These are phyloP conservation scores for Macrocybe gigantea DNA, from an alignment of 768 basidiomycete species.

Conservation along the genomic window DNA sequence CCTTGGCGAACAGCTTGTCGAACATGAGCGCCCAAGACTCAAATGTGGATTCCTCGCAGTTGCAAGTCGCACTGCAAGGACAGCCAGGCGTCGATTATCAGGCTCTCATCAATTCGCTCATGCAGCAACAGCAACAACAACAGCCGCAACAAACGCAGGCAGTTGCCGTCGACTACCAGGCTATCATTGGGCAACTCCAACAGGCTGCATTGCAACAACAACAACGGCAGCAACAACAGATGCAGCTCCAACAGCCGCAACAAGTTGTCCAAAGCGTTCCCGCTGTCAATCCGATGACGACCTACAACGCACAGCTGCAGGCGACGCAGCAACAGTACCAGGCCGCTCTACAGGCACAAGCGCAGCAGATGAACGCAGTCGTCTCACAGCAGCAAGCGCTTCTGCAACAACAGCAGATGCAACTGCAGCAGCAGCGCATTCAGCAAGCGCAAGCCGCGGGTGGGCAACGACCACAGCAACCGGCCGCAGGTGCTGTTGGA, in stretches of 20 bases:
- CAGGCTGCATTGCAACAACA: slow-evolving; percentile 1
- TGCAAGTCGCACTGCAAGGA: slow-evolving; percentile 24
- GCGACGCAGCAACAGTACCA: not conserved
- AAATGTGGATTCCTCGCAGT: slow-evolving; percentile 11
- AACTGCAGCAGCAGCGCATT: not conserved
- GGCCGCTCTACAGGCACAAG: not conserved
- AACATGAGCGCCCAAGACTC: slow-evolving; percentile 5
- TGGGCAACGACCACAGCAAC: not conserved
- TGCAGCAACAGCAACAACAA: slow-evolving; percentile 21
- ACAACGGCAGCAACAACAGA: not conserved
- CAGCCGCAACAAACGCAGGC: not conserved
- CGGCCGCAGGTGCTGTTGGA: too few relatives aligned
- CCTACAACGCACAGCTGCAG: slow-evolving; percentile 3
- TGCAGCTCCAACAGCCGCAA: not conserved
- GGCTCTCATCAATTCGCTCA: slow-evolving; percentile 20
- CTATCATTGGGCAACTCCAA: slow-evolving; percentile 7
- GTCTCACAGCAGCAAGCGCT: not conserved
- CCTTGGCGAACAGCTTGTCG: slow-evolving; percentile 10
- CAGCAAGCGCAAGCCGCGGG: slow-evolving; percentile 2
- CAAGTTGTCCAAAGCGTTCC: too few relatives aligned
- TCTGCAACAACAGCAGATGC: slow-evolving; percentile 1
- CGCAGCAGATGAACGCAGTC: not conserved
- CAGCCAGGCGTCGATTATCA: slow-evolving; percentile 24
- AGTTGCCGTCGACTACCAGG: slow-evolving; percentile 7
- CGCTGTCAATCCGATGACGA: too few relatives aligned